A percentile compares a stretch with the other conserved stretches of the same genome.
These are phyloP conservation scores for Cynanchum wilfordii DNA, from an alignment of 257 asterid species.

Conservation along the genomic window DNA sequence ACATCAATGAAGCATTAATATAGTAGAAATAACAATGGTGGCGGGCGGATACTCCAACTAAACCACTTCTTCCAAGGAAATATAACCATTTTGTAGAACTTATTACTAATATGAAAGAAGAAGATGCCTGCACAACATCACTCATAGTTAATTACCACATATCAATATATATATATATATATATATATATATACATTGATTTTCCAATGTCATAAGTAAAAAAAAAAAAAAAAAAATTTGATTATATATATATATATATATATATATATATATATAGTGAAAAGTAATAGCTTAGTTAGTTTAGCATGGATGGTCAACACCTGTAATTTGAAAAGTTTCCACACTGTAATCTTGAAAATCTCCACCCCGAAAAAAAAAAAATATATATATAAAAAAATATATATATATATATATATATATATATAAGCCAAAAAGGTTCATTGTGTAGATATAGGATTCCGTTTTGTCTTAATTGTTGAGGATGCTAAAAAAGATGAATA, in stretches of 20 bases:
- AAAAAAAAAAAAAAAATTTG: no score
- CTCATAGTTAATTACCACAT: conserved; percentile 11
- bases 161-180: not conserved
- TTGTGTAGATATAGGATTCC: not conserved
- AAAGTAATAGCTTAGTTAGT: no score
- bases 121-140: not conserved
- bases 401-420: not conserved
- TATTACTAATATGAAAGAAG: not conserved
- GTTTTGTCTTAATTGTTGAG: conserved; percentile 4
- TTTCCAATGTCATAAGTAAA: no score
- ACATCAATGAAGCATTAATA: conserved; percentile 1
- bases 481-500: not conserved
- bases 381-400: not conserved
- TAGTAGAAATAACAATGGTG: not conserved
- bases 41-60: conserved; percentile 13
- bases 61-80: not conserved
- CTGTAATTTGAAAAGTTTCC: no score
- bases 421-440: not conserved
- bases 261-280: no score
- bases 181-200: not conserved
- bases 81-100: not conserved
- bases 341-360: no score
- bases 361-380: no score
- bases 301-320: no score
- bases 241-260: no score